Evolutionary conservation across 2,329 filamentous ascomycete species (phyloP).

Genomic region (Chaetomium strumarium): DNA sequence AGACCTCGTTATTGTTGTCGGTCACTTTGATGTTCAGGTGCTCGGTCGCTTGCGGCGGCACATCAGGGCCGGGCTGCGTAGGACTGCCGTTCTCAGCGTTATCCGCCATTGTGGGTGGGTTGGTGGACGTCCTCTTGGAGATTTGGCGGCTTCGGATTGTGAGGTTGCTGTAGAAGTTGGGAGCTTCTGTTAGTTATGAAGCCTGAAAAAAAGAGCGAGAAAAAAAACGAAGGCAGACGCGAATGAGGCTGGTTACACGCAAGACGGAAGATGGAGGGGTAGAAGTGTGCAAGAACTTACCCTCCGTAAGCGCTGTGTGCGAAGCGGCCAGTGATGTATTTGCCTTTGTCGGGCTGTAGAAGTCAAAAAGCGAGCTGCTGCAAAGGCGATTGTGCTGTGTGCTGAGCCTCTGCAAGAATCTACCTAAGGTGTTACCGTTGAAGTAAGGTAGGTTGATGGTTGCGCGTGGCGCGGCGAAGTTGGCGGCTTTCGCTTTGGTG

Average conservation of each 20-base stretch:
- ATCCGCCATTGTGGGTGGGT: slow-evolving; percentile 40
- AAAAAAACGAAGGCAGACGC: neutral
- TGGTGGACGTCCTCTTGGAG: neutral
- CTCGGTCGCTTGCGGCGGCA: slow-evolving; percentile 53
- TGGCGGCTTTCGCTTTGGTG: neutral
- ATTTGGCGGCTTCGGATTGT: neutral
- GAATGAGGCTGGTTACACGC: neutral
- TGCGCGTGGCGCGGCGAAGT: slow-evolving; percentile 1
- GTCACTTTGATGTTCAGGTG: slow-evolving; percentile 99
- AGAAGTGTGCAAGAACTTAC: neutral
- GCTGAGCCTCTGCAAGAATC: neutral
- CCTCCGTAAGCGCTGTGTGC: neutral
- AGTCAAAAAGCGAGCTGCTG: neutral
- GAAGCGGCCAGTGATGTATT: neutral
- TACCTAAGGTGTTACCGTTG: neutral
- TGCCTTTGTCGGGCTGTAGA: neutral
- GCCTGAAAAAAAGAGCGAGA: neutral
- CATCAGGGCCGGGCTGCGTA: slow-evolving; percentile 35
- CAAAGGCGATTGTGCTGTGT: neutral
- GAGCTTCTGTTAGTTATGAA: neutral
- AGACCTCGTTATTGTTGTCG: slow-evolving; percentile 98
- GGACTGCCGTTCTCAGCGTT: slow-evolving; percentile 48
- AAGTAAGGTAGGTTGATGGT: neutral
- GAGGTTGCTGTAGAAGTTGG: neutral
- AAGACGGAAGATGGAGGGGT: neutral